Evolutionary conservation across 441 rosid species (phyloP).

Genomic region (Erodium trifolium): DNA sequence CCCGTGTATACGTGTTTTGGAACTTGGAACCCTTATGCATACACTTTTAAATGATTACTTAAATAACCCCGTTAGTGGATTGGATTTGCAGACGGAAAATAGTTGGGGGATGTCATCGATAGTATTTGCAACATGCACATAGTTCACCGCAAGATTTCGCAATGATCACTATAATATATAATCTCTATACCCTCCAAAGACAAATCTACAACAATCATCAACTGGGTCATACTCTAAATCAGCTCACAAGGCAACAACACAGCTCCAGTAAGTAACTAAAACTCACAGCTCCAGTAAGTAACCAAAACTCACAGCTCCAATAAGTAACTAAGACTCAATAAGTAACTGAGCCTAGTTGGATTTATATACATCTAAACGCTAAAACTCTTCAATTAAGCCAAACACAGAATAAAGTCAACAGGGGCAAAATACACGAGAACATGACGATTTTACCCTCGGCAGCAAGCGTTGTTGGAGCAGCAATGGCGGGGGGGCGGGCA

Average conservation of each 20-base stretch:
- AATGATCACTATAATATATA: no score
- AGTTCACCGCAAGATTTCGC: no score
- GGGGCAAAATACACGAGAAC: no score
- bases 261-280: not conserved
- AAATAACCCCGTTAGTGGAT: no score
- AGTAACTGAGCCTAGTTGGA: not conserved
- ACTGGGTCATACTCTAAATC: not conserved
- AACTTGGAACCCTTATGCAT: no score
- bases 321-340: not conserved
- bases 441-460: conserved; percentile 45
- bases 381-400: conserved; percentile 28
- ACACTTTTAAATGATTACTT: no score
- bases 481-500: conserved; percentile 51
- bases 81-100: no score
- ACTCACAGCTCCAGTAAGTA: not conserved
- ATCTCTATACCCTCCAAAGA: not conserved
- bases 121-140: no score
- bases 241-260: not conserved
- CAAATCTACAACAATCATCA: not conserved
- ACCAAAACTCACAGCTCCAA: not conserved
- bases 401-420: conserved; percentile 30
- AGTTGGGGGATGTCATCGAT: no score
- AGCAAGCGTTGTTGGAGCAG: conserved; percentile 30
- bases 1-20: no score
- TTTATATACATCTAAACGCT: not conserved